These are phyloP conservation scores for Tremellales sp. DNA, from an alignment of 1,284 basidiomycete genomes.

Conservation along the genomic window DNA sequence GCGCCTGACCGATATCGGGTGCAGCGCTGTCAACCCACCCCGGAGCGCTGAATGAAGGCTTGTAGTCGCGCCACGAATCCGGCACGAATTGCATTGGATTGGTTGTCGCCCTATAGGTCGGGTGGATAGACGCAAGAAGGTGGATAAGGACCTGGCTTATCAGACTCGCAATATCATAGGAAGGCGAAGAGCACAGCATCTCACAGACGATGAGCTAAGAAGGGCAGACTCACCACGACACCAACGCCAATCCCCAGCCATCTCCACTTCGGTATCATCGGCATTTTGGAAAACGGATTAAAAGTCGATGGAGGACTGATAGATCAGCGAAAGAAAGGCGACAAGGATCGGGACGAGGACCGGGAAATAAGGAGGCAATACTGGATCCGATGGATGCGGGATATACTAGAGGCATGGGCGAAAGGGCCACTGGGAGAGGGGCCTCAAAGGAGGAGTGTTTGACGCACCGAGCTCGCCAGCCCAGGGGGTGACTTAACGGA, in stretches of 20 bases:
- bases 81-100: constrained; percentile 25
- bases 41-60: constrained; percentile 4
- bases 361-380: too few relatives aligned
- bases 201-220: not conserved
- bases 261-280: constrained; percentile 42
- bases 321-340: too few relatives aligned
- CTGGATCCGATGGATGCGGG: too few relatives aligned
- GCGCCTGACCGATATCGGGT: constrained; percentile 15
- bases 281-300: constrained; percentile 18
- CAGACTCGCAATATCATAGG: too few relatives aligned
- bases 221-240: constrained; percentile 27
- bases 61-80: constrained; percentile 9
- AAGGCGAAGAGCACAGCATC: not conserved
- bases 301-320: too few relatives aligned
- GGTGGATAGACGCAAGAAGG: constrained; percentile 40
- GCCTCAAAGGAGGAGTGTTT: too few relatives aligned
- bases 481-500: too few relatives aligned
- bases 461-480: too few relatives aligned
- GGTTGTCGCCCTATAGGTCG: constrained; percentile 41
- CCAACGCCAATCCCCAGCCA: constrained; percentile 38
- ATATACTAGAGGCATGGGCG: too few relatives aligned
- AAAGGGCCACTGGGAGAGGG: too few relatives aligned
- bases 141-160: constrained; percentile 41
- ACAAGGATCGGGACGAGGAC: too few relatives aligned
- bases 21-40: constrained; percentile 17